Percentiles rank a stretch among this genome's conserved stretches.
These are phyloP conservation scores for Lecanicillium sp. DNA, from an alignment of 2,329 filamentous ascomycete species.

Conservation along the genomic window DNA sequence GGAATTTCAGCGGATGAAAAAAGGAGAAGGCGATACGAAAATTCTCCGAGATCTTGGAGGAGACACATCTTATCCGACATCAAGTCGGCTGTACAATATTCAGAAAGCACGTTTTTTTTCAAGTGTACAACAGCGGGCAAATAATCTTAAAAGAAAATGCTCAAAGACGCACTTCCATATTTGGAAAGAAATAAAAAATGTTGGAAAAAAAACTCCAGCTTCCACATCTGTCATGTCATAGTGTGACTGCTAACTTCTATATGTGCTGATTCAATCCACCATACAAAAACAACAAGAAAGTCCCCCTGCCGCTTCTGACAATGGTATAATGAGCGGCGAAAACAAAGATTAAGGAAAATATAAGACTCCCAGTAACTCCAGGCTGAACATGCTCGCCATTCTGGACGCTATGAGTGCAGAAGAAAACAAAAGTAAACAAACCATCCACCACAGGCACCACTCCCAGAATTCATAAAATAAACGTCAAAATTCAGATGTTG, in stretches of 20 bases:
- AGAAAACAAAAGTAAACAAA: conserved; percentile 14
- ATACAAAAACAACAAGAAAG: too few relatives aligned
- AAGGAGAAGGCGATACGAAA: conserved; percentile 4
- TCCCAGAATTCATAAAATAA: not conserved
- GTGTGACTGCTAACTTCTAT: too few relatives aligned
- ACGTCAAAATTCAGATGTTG: not conserved
- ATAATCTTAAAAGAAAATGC: too few relatives aligned
- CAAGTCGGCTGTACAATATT: conserved; percentile 5
- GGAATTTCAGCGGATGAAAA: conserved; percentile 11
- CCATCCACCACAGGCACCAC: conserved; percentile 3
- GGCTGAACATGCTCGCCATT: conserved; percentile 18
- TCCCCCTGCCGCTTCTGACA: not conserved
- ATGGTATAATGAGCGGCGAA: conserved; percentile 11
- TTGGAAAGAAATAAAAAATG: too few relatives aligned
- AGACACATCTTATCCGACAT: too few relatives aligned
- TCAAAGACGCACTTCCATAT: too few relatives aligned
- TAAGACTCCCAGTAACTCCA: conserved; percentile 21
- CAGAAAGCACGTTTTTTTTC: too few relatives aligned
- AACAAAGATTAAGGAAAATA: conserved; percentile 17
- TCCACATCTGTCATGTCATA: too few relatives aligned
- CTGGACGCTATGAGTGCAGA: conserved; percentile 9
- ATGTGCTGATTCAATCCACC: too few relatives aligned
- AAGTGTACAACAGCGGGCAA: too few relatives aligned
- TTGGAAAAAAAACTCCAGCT: too few relatives aligned
- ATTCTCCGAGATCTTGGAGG: too few relatives aligned